A percentile compares a stretch with the other conserved stretches of the same genome.
phyloP scores from a whole-genome alignment of 2,329 filamentous ascomycete genomes.

The Penicillium olsonii region DNA sequence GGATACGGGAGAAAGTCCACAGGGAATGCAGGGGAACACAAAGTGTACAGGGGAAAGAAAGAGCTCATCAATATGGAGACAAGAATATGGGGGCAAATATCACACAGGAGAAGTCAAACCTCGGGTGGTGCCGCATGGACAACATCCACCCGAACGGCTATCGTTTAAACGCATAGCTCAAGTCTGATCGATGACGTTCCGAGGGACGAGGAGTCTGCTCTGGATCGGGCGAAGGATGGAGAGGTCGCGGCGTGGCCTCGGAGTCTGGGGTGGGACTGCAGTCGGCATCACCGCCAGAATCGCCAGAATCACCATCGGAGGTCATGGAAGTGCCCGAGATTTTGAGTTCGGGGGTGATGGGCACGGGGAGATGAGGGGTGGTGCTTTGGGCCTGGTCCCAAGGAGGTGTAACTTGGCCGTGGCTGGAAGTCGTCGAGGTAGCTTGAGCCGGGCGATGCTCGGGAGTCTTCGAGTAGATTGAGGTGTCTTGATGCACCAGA shows the following conservation, averaged over 20 bases:
- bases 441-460: slow-evolving; percentile 2
- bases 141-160: slow-evolving; percentile 2
- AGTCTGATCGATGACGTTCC: slow-evolving; percentile 24
- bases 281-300: slow-evolving; percentile 21
- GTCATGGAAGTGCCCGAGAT: slow-evolving; percentile 3
- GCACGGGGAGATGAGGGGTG: slow-evolving; percentile 18
- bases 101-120: no score
- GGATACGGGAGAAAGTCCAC: slow-evolving; percentile 20
- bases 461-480: slow-evolving; percentile 21
- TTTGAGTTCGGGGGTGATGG: slow-evolving; percentile 24
- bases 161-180: slow-evolving; percentile 9
- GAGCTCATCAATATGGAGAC: slow-evolving; percentile 14
- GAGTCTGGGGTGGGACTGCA: slow-evolving; percentile 28
- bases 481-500: slow-evolving; percentile 18
- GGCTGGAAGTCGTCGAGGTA: slow-evolving; percentile 15
- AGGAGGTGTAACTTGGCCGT: slow-evolving; percentile 36
- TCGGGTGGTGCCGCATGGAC: no score
- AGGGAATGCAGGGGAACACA: slow-evolving; percentile 9
- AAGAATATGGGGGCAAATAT: no score
- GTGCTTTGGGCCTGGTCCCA: slow-evolving; percentile 16
- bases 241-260: slow-evolving; percentile 36
- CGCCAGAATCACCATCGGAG: slow-evolving; percentile 10
- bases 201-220: slow-evolving; percentile 30
- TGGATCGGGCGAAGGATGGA: slow-evolving; percentile 31
- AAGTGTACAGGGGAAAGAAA: slow-evolving; percentile 20